Evolutionary conservation across 305 asterid species (phyloP).

Genomic region (Fraxinus ornus): DNA sequence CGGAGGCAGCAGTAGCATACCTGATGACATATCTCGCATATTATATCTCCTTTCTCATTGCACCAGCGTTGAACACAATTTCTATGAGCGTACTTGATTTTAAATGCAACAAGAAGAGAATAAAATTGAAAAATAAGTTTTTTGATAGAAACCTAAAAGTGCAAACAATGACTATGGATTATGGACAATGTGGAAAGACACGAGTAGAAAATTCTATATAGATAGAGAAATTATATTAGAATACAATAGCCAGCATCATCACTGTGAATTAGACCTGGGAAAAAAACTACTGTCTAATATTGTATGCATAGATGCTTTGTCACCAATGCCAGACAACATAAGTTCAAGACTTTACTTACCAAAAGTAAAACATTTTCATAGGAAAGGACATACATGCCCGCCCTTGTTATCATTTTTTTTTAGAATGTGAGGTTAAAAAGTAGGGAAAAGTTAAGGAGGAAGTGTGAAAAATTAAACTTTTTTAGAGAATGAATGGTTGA

Average conservation of each 20-base stretch:
- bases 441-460: background rate
- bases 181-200: background rate
- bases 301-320: background rate
- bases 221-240: background rate
- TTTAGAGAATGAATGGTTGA: background rate
- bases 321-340: background rate
- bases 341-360: background rate
- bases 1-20: background rate
- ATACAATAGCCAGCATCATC: background rate
- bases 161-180: background rate
- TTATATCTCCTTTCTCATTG: conserved; percentile 12
- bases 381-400: background rate
- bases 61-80: conserved; percentile 8
- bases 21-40: conserved; percentile 11
- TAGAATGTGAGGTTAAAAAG: background rate
- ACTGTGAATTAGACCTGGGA: background rate
- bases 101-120: background rate
- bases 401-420: background rate
- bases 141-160: background rate
- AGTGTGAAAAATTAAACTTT: background rate
- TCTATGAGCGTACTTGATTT: background rate
- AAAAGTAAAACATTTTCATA: background rate
- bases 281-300: background rate
- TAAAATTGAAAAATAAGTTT: background rate
- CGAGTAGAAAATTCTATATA: background rate